phyloP scores from a whole-genome alignment of 345 rosid genomes.

The Trapa incisa region DNA sequence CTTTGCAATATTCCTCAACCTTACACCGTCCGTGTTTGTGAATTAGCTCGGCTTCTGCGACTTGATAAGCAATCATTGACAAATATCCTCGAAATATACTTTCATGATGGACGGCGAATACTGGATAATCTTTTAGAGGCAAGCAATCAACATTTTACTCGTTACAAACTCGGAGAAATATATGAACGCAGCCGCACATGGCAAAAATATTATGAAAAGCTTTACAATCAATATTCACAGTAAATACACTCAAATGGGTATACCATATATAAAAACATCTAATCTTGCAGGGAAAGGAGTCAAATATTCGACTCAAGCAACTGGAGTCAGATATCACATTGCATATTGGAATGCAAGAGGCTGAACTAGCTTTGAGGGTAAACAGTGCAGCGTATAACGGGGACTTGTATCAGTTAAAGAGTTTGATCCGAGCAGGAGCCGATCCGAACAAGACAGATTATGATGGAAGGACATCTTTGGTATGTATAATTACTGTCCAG shows the following conservation, averaged over 20 bases:
- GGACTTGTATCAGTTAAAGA: constrained; percentile 62
- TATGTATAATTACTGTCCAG: constrained; percentile 13
- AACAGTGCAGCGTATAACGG: constrained; percentile 82
- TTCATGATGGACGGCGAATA: constrained; percentile 71
- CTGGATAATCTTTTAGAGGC: constrained; percentile 82
- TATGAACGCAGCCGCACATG: no score
- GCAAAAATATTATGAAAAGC: background rate
- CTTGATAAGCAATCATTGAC: constrained; percentile 82
- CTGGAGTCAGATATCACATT: constrained; percentile 69
- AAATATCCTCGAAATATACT: constrained; percentile 78
- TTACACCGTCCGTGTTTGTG: constrained; percentile 64
- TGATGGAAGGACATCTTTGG: constrained; percentile 91
- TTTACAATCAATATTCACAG: background rate
- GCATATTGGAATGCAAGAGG: constrained; percentile 92
- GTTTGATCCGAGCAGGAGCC: constrained; percentile 72
- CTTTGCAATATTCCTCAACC: constrained; percentile 96
- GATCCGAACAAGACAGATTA: constrained; percentile 83
- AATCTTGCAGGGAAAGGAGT: constrained; percentile 54
- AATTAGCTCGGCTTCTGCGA: constrained; percentile 66
- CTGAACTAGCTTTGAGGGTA: constrained; percentile 82
- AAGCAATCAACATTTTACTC: constrained; percentile 6
- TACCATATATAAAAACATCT: background rate
- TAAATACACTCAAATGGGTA: background rate
- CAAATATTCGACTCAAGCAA: constrained; percentile 53
- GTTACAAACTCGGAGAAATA: background rate